These are phyloP conservation scores for Pseudoturritis turrita DNA, from an alignment of 345 rosid genomes.

Conservation along the genomic window DNA sequence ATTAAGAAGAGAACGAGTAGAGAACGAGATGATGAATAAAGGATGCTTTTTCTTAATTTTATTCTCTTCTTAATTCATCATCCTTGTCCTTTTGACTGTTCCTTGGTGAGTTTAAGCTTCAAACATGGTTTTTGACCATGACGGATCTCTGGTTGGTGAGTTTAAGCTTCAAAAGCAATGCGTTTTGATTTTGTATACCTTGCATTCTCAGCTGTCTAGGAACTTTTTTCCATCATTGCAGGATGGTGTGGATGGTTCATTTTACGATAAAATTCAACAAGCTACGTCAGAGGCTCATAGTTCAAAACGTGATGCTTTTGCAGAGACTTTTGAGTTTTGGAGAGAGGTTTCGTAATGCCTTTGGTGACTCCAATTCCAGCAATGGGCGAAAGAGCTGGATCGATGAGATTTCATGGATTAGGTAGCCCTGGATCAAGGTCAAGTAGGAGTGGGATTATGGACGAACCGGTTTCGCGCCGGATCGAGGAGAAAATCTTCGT, in stretches of 20 bases:
- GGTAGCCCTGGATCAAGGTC: conserved; percentile 34
- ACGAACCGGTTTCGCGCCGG: conserved; percentile 35
- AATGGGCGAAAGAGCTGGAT: conserved; percentile 26
- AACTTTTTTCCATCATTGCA: conserved; percentile 31
- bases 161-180: background rate
- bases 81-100: background rate
- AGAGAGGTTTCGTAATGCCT: conserved; percentile 35
- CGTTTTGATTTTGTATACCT: background rate
- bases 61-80: too few relatives aligned
- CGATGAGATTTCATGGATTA: conserved; percentile 30
- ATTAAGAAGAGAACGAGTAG: too few relatives aligned
- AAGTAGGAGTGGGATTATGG: conserved; percentile 29
- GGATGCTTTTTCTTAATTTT: too few relatives aligned
- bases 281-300: conserved; percentile 56
- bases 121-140: background rate
- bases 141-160: conserved; percentile 13
- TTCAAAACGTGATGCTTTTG: conserved; percentile 51
- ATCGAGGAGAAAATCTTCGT: conserved; percentile 67
- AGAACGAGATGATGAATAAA: too few relatives aligned
- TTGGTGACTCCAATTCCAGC: conserved; percentile 45
- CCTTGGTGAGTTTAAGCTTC: background rate
- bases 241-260: conserved; percentile 56
- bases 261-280: conserved; percentile 48
- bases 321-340: background rate
- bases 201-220: conserved; percentile 11